Base-by-base conservation (phyloP, 2,329 filamentous ascomycete species). In the Ophiostoma ips region DNA sequence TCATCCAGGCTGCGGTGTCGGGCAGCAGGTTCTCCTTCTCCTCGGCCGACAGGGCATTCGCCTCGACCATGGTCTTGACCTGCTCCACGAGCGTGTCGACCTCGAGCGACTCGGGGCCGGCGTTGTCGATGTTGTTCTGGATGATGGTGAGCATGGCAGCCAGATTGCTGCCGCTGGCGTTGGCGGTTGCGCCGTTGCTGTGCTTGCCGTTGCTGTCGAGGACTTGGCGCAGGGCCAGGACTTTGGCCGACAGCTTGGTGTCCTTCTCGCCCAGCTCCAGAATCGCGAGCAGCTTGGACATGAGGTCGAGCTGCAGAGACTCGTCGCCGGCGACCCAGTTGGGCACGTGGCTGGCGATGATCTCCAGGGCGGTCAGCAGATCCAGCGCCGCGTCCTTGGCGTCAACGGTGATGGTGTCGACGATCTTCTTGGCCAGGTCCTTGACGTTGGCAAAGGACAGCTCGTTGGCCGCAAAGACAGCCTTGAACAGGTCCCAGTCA, bases 1-100 rank as follows among this genome's bases (percentile, higher is more conserved):
- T 57, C 57, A 74, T 71, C 88, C 89, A 95, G 10, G 76, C 65
- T 2, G 72, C 66, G 0, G 70, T 66, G 56, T 73, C 73, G 0
- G 87, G 87, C 35, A 92, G 68, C 5, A 90, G 63, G 11, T 71
- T 68, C 53, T 69, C 63, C 1, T 65, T 66, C 21, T 53, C 50
- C 3, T 52, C 49, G 7, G 33, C 45, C 4, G 48, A 40, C 5
- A 43, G 33, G 2, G 30, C 4, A 61, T 59, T 15, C 63, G 60
- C 5, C 24, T 43, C 16, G 24, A 68, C 62, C 13, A 73, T 56
- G 18, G 65, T 60, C 8, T 64, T 53, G 1, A 71, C 71, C 57
- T 75, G 75, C 15, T 70, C 64, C 1, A 74, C 67, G 38, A 81
- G 60, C 0, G 75, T 79, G 16, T 73, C 66, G 13, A 80, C 68